A percentile compares a stretch with the other conserved stretches of the same genome.
These are phyloP conservation scores for Staphylotrichum tortipilum DNA, from an alignment of 495 filamentous ascomycete genomes.

Conservation along the genomic window DNA sequence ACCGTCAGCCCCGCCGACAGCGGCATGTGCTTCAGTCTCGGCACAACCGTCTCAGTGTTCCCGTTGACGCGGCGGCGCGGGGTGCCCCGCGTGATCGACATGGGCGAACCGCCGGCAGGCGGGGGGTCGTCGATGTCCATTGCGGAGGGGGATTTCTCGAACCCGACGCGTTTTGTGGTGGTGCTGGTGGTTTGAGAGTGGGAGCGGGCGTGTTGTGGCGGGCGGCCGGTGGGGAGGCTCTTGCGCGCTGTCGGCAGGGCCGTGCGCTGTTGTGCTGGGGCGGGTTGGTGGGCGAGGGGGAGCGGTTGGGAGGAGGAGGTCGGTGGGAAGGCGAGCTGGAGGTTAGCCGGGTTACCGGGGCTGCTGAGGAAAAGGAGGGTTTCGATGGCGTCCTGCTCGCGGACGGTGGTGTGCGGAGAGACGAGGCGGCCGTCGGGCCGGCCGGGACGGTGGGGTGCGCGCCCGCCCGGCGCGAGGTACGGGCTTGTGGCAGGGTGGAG, in stretches of 20 bases:
- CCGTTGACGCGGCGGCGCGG: conserved; percentile 34
- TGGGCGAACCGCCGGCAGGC: conserved; percentile 19
- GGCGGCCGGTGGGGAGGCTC: conserved; percentile 37
- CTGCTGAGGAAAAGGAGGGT: conserved; percentile 82
- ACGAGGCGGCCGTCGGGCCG: conserved; percentile 52
- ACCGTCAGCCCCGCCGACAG: conserved; percentile 34
- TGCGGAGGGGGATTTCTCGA: conserved; percentile 34
- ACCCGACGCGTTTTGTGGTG: conserved; percentile 34
- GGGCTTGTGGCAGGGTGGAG: conserved; percentile 32
- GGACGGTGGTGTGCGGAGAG: conserved; percentile 42
- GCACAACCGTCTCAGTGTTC: neutral
- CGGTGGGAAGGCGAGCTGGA: conserved; percentile 40
- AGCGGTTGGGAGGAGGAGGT: conserved; percentile 26
- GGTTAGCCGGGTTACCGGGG: conserved; percentile 61
- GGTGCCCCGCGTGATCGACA: conserved; percentile 28
- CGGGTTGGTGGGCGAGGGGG: conserved; percentile 4
- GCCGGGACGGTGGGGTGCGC: conserved; percentile 48
- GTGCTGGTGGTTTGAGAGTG: conserved; percentile 24
- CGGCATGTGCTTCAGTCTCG: conserved; percentile 16
- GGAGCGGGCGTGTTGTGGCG: conserved; percentile 25
- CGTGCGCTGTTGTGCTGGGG: conserved; percentile 22
- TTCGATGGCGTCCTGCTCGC: conserved; percentile 83
- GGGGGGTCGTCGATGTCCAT: conserved; percentile 35
- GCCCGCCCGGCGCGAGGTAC: conserved; percentile 16
- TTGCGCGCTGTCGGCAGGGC: conserved; percentile 37